Evolutionary conservation across 306 rosid species (phyloP).

Genomic region (Ziziphus jujuba): DNA sequence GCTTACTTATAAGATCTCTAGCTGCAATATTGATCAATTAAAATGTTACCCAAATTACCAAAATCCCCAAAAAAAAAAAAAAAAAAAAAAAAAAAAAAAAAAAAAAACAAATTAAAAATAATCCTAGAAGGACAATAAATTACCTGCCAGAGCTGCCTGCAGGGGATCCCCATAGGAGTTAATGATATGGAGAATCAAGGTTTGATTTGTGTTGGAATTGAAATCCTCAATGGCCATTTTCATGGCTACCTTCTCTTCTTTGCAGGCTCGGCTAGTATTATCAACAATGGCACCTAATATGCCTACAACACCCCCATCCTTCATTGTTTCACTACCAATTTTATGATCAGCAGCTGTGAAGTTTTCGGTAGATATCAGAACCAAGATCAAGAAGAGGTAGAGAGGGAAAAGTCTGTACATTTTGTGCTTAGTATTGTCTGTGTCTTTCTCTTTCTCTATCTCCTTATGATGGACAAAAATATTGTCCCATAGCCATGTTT

Average conservation of each 20-base stretch:
- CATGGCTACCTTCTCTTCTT: conserved; percentile 51
- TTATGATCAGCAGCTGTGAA: too few species aligned
- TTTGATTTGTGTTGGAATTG: conserved; percentile 20
- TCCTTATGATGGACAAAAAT: neutral
- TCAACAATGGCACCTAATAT: conserved; percentile 42
- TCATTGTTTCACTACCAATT: neutral
- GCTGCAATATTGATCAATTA: conserved; percentile 24
- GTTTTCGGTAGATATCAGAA: neutral
- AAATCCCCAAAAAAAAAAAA: too few species aligned
- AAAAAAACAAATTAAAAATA: too few species aligned
- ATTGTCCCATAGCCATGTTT: too few species aligned
- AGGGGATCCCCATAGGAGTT: conserved; percentile 38
- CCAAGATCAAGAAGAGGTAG: neutral
- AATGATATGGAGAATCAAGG: conserved; percentile 18
- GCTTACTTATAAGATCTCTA: conserved; percentile 29
- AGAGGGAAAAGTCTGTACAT: neutral
- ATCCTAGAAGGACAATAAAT: too few species aligned
- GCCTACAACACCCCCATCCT: conserved; percentile 10
- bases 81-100: too few species aligned
- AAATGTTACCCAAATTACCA: too few species aligned
- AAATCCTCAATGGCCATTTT: conserved; percentile 44
- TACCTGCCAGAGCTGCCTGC: conserved; percentile 47
- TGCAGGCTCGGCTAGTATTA: conserved; percentile 35
- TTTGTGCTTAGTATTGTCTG: neutral
- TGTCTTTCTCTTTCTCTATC: neutral